These are phyloP conservation scores for Saprolegnia diclina DNA, from an alignment of 352 stramenopile species.

Conservation along the genomic window DNA sequence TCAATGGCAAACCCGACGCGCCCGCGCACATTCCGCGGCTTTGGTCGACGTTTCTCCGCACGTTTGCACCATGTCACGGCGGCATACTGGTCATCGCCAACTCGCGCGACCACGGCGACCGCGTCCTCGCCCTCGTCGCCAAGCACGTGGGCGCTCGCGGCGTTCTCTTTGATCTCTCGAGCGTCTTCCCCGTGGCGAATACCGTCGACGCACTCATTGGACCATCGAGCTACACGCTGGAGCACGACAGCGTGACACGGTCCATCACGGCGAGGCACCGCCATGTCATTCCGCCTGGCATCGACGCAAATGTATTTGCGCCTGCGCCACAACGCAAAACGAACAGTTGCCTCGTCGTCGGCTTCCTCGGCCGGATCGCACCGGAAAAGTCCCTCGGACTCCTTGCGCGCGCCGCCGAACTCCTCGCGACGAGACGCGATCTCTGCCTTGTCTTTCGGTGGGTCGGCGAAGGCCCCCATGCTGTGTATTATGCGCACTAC, in stretches of 20 bases:
- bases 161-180: neutral
- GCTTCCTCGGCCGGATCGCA: neutral
- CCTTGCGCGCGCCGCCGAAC: neutral
- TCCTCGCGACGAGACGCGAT: neutral
- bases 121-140: neutral
- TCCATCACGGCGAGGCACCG: neutral
- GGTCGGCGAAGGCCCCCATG: neutral
- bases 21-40: no score
- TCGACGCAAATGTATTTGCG: neutral
- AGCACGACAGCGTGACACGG: neutral
- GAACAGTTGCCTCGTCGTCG: neutral
- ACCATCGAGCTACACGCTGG: neutral
- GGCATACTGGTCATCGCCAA: neutral
- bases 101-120: neutral
- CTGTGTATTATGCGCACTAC: neutral
- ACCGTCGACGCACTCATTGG: neutral
- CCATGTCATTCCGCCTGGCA: neutral
- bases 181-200: neutral
- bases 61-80: neutral
- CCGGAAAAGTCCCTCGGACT: conserved; percentile 2
- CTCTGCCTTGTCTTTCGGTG: neutral
- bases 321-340: neutral
- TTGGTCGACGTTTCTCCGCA: neutral
- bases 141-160: neutral
- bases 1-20: no score